Percentiles rank a stretch among this genome's conserved stretches.
Evolutionary conservation across 2,329 filamentous ascomycete species (phyloP).

Genomic region (Fusarium ramigenum): DNA sequence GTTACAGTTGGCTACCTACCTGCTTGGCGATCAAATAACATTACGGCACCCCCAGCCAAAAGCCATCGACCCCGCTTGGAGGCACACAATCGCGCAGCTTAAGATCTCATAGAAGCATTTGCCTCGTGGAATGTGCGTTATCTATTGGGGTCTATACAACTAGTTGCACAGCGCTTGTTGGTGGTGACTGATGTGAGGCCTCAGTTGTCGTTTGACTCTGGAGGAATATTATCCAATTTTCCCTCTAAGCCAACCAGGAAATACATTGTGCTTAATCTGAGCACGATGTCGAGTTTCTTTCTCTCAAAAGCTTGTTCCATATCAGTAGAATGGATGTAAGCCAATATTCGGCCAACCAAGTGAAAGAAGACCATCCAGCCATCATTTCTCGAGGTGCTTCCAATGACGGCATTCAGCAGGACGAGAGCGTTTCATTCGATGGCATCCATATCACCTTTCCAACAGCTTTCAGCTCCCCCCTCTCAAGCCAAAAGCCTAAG

Average conservation of each 20-base stretch:
- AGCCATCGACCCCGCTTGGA: slow-evolving; percentile 28
- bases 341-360: slow-evolving; percentile 13
- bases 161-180: neutral
- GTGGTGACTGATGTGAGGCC: neutral
- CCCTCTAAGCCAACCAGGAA: too few species aligned
- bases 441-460: neutral
- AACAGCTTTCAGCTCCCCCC: neutral
- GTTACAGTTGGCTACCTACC: slow-evolving; percentile 10
- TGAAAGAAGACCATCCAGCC: slow-evolving; percentile 20
- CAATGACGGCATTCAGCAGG: slow-evolving; percentile 22
- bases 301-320: slow-evolving; percentile 12
- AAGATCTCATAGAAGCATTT: slow-evolving; percentile 30
- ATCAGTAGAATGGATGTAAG: slow-evolving; percentile 7
- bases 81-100: slow-evolving; percentile 24
- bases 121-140: slow-evolving; percentile 31
- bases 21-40: slow-evolving; percentile 19
- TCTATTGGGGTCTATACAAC: slow-evolving; percentile 2
- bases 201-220: neutral
- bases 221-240: neutral
- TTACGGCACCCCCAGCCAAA: slow-evolving; percentile 7
- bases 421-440: slow-evolving; percentile 8
- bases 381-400: slow-evolving; percentile 28
- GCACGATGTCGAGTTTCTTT: neutral
- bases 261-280: neutral
- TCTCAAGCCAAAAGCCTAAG: neutral